These are phyloP conservation scores for Amanita muscaria DNA, from an alignment of 768 basidiomycete species.

Conservation along the genomic window DNA sequence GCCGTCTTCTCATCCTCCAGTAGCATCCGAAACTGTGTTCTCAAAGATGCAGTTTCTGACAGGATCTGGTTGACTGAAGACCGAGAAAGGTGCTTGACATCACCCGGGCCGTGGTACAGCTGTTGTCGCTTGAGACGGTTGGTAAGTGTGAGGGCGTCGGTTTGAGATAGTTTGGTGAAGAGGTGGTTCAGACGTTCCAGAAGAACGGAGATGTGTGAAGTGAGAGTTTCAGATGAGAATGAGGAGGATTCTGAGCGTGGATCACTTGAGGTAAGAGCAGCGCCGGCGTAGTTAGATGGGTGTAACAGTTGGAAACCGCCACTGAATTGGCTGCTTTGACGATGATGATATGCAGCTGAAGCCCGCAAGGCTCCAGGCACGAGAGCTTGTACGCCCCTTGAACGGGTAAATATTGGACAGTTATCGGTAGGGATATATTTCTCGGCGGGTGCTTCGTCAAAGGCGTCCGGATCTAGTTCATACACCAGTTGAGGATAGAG, in stretches of 20 bases:
- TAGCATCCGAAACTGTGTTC: slow-evolving; percentile 61
- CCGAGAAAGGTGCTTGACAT: slow-evolving; percentile 79
- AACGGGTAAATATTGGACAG: slow-evolving; percentile 45
- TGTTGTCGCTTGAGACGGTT: slow-evolving; percentile 88
- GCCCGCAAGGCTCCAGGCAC: too few species aligned
- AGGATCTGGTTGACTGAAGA: slow-evolving; percentile 70
- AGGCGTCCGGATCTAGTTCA: slow-evolving; percentile 33
- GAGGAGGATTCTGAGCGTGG: slow-evolving; percentile 68
- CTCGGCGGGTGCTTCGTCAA: slow-evolving; percentile 17
- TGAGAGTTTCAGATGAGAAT: slow-evolving; percentile 36
- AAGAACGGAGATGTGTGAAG: slow-evolving; percentile 47
- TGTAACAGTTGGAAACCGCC: too few species aligned
- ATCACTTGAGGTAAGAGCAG: slow-evolving; percentile 36
- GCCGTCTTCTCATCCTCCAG: slow-evolving; percentile 69
- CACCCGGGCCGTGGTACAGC: slow-evolving; percentile 56
- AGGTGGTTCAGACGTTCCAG: slow-evolving; percentile 59
- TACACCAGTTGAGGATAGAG: slow-evolving; percentile 29
- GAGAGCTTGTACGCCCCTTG: slow-evolving; percentile 53
- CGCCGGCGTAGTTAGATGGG: slow-evolving; percentile 16
- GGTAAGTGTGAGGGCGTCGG: slow-evolving; percentile 82
- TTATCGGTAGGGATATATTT: slow-evolving; percentile 28
- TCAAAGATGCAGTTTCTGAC: slow-evolving; percentile 59
- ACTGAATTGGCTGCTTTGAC: slow-evolving; percentile 22
- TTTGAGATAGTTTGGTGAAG: slow-evolving; percentile 47
- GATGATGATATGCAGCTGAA: slow-evolving; percentile 35